Conservation (phyloP, 2,329 filamentous ascomycete species). For the Aurifilum marmelostoma region DNA sequence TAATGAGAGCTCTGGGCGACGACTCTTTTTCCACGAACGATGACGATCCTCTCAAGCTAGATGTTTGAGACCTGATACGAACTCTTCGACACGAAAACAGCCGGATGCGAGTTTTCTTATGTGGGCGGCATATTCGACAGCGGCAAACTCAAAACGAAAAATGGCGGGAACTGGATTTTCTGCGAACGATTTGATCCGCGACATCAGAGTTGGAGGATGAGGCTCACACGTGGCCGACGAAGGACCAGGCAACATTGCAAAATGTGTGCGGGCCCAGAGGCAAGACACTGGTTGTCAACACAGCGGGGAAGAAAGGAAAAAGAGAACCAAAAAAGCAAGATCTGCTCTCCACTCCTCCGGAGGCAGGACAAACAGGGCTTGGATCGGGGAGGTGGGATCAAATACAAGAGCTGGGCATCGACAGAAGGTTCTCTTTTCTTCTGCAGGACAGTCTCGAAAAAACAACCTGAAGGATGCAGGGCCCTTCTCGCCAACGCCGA, state of each 20-base stretch:
- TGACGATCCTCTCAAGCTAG: conserved; percentile 32
- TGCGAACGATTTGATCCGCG: conserved; percentile 20
- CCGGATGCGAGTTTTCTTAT: conserved; percentile 20
- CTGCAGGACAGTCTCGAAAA: conserved; percentile 39
- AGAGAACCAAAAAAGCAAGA: conserved; percentile 37
- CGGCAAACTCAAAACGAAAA: conserved; percentile 20
- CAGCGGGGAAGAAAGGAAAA: conserved; percentile 28
- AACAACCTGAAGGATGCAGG: conserved; percentile 31
- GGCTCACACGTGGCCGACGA: conserved; percentile 42
- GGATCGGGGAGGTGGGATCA: conserved; percentile 38
- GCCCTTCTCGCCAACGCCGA: conserved; percentile 23
- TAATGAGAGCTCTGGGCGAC: conserved; percentile 39
- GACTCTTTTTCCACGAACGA: conserved; percentile 42
- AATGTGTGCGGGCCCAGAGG: conserved; percentile 37
- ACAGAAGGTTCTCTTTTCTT: conserved; percentile 19
- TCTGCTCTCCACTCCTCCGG: conserved; percentile 29
- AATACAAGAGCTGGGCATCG: conserved; percentile 36
- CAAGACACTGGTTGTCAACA: conserved; percentile 51
- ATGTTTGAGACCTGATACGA: conserved; percentile 30
- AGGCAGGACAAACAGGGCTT: conserved; percentile 24
- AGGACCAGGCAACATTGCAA: conserved; percentile 43
- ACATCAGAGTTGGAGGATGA: conserved; percentile 23
- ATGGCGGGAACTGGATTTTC: conserved; percentile 32
- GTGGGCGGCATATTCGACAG: conserved; percentile 31
- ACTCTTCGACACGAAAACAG: conserved; percentile 29